Conservation (phyloP, 1,284 basidiomycete genomes). For the Exobasidium cylindrosporum region DNA sequence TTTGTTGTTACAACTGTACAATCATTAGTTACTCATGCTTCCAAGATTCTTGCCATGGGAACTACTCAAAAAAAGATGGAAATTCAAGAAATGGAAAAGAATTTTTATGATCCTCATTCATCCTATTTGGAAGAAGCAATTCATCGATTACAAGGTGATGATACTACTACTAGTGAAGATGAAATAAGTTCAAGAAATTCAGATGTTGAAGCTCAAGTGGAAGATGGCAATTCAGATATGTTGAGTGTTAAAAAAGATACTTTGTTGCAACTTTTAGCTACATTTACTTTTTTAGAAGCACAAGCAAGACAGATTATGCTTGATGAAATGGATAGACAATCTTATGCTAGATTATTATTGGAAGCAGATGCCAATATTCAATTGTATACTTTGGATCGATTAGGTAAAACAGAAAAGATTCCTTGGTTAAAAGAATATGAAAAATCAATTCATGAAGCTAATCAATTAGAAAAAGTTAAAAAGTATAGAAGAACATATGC, state of each 20-base stretch:
- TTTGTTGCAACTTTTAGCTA: slow-evolving; percentile 18
- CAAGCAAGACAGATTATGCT: slow-evolving; percentile 24
- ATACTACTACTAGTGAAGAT: not conserved
- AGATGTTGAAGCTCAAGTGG: not conserved
- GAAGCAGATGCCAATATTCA: slow-evolving; percentile 48
- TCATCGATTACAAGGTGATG: not conserved
- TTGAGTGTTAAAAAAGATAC: slow-evolving; percentile 16
- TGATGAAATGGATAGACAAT: slow-evolving; percentile 24
- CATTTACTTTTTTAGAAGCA: slow-evolving; percentile 25
- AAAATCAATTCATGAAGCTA: not conserved
- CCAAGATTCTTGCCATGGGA: slow-evolving; percentile 12
- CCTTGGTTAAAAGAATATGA: slow-evolving; percentile 8
- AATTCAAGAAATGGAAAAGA: slow-evolving; percentile 17
- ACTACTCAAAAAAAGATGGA: slow-evolving; percentile 15
- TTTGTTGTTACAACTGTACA: slow-evolving; percentile 59
- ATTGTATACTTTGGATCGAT: slow-evolving; percentile 25
- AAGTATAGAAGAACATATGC: slow-evolving; percentile 56
- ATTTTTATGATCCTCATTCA: slow-evolving; percentile 8
- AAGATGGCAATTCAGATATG: slow-evolving; percentile 8
- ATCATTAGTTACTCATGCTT: slow-evolving; percentile 45
- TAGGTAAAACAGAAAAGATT: slow-evolving; percentile 13
- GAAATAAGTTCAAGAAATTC: too few relatives aligned
- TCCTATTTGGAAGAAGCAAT: not conserved
- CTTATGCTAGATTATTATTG: slow-evolving; percentile 31
- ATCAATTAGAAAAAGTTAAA: slow-evolving; percentile 14